Evolutionary conservation across 352 stramenopile genomes (phyloP).

Genomic region (Pythium monospermum): DNA sequence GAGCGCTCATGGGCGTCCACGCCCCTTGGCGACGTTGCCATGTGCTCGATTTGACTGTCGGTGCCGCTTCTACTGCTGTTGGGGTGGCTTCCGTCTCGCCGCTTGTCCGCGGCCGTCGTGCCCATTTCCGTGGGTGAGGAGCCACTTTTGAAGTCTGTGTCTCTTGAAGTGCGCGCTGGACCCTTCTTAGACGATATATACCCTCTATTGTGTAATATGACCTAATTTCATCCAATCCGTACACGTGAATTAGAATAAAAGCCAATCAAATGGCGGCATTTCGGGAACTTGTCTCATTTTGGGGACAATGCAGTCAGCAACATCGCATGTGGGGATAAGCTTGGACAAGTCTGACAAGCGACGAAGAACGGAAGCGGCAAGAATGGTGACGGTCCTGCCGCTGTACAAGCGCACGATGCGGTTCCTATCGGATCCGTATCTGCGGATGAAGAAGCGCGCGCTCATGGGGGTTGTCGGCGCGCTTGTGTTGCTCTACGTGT

Average conservation of each 20-base stretch:
- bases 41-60: too few species aligned
- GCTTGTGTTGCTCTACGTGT: constrained; percentile 58
- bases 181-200: neutral
- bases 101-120: constrained; percentile 6
- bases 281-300: too few species aligned
- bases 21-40: too few species aligned
- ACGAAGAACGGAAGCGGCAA: too few species aligned
- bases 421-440: constrained; percentile 53
- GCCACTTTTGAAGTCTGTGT: too few species aligned
- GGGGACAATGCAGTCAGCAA: too few species aligned
- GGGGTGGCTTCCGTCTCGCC: neutral
- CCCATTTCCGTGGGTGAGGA: constrained; percentile 2
- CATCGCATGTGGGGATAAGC: too few species aligned
- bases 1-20: neutral
- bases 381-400: constrained; percentile 40
- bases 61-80: neutral
- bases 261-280: too few species aligned
- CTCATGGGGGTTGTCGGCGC: constrained; percentile 27
- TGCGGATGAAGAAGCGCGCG: constrained; percentile 49
- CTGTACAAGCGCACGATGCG: constrained; percentile 65
- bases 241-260: too few species aligned
- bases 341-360: too few species aligned
- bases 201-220: neutral
- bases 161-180: constrained; percentile 13
- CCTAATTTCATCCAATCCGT: too few species aligned